Percentiles rank a stretch among this genome's conserved stretches.
phyloP scores from a whole-genome alignment of 495 filamentous ascomycete species.

The Extremus antarcticus region DNA sequence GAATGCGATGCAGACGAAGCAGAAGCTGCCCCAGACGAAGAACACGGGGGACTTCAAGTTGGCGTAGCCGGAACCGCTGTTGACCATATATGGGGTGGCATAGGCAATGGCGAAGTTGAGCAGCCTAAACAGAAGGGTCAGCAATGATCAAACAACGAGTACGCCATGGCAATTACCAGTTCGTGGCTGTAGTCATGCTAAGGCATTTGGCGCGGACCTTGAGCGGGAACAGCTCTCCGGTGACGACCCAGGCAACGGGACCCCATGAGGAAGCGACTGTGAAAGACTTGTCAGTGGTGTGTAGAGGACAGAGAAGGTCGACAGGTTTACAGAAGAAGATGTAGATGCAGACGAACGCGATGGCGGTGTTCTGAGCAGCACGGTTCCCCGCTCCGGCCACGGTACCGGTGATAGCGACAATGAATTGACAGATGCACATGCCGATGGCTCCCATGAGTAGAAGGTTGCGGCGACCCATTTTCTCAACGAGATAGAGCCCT shows the following conservation, averaged over 20 bases:
- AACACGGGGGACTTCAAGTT: conserved; percentile 33
- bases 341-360: conserved; percentile 73
- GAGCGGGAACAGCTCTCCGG: conserved; percentile 32
- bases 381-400: conserved; percentile 35
- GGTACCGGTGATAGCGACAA: conserved; percentile 54
- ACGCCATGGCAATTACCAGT: conserved; percentile 19
- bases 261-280: conserved; percentile 46
- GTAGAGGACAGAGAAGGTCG: neutral
- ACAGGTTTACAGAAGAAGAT: conserved; percentile 47
- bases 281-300: neutral
- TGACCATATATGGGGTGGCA: conserved; percentile 32
- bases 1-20: conserved; percentile 29
- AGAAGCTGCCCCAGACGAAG: conserved; percentile 24
- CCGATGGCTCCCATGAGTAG: conserved; percentile 58
- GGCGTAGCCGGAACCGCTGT: conserved; percentile 25
- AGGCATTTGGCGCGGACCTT: conserved; percentile 27
- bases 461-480: conserved; percentile 56
- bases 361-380: conserved; percentile 40
- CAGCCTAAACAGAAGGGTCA: conserved; percentile 8
- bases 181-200: conserved; percentile 19
- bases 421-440: conserved; percentile 60
- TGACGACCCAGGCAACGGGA: conserved; percentile 39
- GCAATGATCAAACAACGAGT: neutral
- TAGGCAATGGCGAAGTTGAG: conserved; percentile 36
- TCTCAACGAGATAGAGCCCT: conserved; percentile 59